Evolutionary conservation across 2,329 filamentous ascomycete species (phyloP), one percentile per base, ranked within the genome.

Genomic region (Chalaropsis thielavioides): DNA sequence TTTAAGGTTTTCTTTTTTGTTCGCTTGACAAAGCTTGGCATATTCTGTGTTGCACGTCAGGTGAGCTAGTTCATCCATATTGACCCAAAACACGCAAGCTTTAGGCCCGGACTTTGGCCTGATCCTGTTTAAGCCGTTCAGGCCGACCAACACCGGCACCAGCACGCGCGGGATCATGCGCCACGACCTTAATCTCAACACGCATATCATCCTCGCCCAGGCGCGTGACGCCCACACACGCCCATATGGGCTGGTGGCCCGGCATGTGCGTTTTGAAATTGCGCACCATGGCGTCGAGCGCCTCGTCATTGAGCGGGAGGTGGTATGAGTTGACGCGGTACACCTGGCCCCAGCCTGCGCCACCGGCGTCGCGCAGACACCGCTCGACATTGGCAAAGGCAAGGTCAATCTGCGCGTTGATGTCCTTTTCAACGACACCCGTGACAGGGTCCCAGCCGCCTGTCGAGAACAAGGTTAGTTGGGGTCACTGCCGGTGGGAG

Each of bases 301-400:
- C 73, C 62, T 77, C 74, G 17, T 77, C 69, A 65, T 75, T 75
- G 2, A 79, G 71, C 1, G 72, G 74, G 1, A 76, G 71, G 64
- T 79, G 76, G 66, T 80, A 82, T 1, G 76, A 76, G 19, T 74
- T 76, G 24, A 82, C 73, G 0, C 74, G 73, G 70, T 72, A 81
- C 0, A 85, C 82, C 66, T 84, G 80, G n/a, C 71, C 70, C 79
- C 79, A 83, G 2, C 81, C 81, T 66, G 80, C 77, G 0, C 80
- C 81, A 0, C 83, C 83, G 0, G 81, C 81, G 17, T 78, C 69
- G 51, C 75, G 77, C 3, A 86, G 72, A 35, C 71, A 73, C 4
- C 75, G 70, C 0, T 86, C 81, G 10, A 84, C 79, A 65, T 85
- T 86, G 2, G 70, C 71, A 69, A 86, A 86, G 0, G 82, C 80